Conservation (phyloP, 2,329 filamentous ascomycete genomes). For the Pseudogymnoascus sp. region DNA sequence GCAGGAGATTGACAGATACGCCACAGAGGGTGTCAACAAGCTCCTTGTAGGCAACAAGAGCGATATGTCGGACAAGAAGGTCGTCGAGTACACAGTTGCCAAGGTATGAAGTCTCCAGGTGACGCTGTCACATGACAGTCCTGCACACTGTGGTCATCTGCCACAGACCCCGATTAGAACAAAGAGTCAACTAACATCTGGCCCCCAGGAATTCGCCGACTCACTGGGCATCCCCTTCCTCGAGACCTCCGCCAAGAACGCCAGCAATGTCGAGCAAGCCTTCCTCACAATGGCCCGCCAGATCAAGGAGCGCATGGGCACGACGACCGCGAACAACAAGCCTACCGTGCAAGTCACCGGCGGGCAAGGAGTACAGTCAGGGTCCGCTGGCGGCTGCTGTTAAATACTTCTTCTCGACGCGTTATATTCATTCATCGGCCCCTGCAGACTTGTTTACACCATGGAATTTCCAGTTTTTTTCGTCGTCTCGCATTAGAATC, state of each 20-base stretch:
- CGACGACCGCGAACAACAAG: constrained; percentile 92
- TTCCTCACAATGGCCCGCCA: constrained; percentile 99
- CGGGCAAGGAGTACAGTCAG: constrained; percentile 87
- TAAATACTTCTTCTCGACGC: constrained; percentile 44
- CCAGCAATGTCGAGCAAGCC: constrained; percentile 98
- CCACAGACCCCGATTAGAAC: background rate
- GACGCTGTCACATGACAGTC: constrained; percentile 19
- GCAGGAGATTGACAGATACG: constrained; percentile 98
- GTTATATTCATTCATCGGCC: constrained; percentile 3
- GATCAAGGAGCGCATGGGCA: constrained; percentile 99
- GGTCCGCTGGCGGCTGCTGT: constrained; percentile 83
- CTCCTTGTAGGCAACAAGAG: constrained; percentile 99
- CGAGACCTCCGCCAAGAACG: constrained; percentile 99
- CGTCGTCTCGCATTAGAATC: constrained; percentile 11
- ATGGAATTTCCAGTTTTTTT: constrained; percentile 10
- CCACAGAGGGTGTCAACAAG: constrained; percentile 99
- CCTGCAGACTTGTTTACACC: background rate
- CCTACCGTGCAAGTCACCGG: constrained; percentile 93
- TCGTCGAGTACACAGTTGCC: constrained; percentile 97
- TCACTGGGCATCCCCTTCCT: constrained; percentile 98
- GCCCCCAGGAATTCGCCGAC: constrained; percentile 86
- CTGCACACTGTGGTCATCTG: constrained; percentile 3
- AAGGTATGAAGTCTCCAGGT: constrained; percentile 61
- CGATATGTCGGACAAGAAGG: constrained; percentile 99
- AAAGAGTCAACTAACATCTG: constrained; percentile 18